Evolutionary conservation across 352 stramenopile species (phyloP).

Genomic region (Globisporangium middletonii): DNA sequence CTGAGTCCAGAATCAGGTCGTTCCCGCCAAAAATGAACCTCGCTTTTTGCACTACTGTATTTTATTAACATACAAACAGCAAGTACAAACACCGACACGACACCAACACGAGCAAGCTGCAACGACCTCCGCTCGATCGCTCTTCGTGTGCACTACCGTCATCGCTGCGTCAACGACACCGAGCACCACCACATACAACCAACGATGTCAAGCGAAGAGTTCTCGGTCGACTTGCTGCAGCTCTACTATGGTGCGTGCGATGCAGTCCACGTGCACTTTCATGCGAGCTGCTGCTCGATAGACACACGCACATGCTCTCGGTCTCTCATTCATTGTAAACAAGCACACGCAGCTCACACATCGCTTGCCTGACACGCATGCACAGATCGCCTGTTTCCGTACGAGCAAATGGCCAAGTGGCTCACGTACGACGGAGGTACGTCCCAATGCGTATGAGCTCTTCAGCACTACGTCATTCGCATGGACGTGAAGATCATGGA

Average conservation of each 20-base stretch:
- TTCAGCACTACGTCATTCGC: neutral
- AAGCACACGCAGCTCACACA: neutral
- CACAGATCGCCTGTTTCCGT: conserved; percentile 80
- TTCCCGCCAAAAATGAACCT: too few species aligned
- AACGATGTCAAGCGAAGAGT: conserved; percentile 64
- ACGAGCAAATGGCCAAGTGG: conserved; percentile 81
- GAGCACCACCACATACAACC: neutral
- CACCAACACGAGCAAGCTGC: too few species aligned
- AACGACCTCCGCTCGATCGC: neutral
- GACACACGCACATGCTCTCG: neutral
- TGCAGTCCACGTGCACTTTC: too few species aligned
- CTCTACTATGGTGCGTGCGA: conserved; percentile 72
- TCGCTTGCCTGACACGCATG: neutral
- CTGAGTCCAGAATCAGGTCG: too few species aligned
- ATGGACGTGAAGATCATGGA: too few species aligned
- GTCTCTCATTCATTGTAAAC: neutral
- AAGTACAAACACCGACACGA: too few species aligned
- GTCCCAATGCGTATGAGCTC: conserved; percentile 1
- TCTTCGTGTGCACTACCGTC: neutral
- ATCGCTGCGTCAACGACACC: neutral
- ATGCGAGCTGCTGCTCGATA: too few species aligned
- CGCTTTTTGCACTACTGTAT: too few species aligned
- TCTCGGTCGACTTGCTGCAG: conserved; percentile 80
- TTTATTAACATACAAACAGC: too few species aligned
- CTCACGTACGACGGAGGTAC: conserved; percentile 74